Conservation (phyloP, 192 early-diverging fungal genomes). For the Lunasporangiospora selenospora region DNA sequence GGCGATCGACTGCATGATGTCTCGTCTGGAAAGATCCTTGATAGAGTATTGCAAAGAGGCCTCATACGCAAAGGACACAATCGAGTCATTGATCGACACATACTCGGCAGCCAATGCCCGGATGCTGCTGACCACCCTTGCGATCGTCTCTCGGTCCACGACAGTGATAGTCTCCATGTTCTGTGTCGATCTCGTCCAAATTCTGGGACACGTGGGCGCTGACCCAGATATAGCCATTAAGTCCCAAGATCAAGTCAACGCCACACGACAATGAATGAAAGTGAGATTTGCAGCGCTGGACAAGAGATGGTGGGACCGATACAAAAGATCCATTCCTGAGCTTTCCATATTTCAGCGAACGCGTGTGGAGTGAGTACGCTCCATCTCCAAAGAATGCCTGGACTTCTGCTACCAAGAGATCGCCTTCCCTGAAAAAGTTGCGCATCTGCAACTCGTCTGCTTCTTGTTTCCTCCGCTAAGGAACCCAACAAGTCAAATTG, state of each 20-base stretch:
- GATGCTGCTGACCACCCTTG: constrained; percentile 91
- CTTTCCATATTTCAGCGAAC: constrained; percentile 92
- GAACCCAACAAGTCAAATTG: too few relatives aligned
- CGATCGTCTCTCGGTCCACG: constrained; percentile 81
- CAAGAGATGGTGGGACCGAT: constrained; percentile 83
- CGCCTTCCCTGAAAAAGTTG: constrained; percentile 93
- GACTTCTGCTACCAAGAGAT: constrained; percentile 92
- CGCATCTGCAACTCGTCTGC: constrained; percentile 98
- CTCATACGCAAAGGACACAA: constrained; percentile 93
- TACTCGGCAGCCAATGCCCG: constrained; percentile 76
- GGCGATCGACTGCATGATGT: constrained; percentile 53
- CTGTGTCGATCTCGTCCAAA: constrained; percentile 77
- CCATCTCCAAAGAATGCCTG: constrained; percentile 90
- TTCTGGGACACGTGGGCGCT: constrained; percentile 69
- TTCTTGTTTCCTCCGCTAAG: constrained; percentile 88
- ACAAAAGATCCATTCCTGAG: constrained; percentile 77
- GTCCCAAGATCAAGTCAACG: constrained; percentile 91
- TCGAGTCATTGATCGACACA: constrained; percentile 87
- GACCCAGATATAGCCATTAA: constrained; percentile 98
- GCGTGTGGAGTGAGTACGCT: constrained; percentile 86
- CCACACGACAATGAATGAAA: constrained; percentile 92
- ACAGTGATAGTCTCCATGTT: constrained; percentile 74
- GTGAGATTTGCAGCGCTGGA: constrained; percentile 94
- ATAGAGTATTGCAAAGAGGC: constrained; percentile 67
- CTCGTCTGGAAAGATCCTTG: constrained; percentile 68